Percentiles rank a stretch among this genome's conserved stretches.
These are phyloP conservation scores for Phytophthora citrophthora DNA, from an alignment of 352 stramenopile genomes.

Conservation along the genomic window DNA sequence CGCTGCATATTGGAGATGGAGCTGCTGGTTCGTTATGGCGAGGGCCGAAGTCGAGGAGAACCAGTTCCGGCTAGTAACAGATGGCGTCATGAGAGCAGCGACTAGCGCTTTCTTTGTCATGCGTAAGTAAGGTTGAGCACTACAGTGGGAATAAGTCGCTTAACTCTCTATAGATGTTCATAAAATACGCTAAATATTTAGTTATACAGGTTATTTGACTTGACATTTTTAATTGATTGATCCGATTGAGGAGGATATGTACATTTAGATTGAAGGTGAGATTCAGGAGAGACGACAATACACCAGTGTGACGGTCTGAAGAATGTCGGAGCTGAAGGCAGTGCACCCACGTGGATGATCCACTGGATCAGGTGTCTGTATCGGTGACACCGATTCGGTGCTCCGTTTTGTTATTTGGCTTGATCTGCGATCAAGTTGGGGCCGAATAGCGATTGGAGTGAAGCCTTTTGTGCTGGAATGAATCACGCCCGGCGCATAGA, in stretches of 20 bases:
- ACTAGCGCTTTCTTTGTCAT: slow-evolving; percentile 26
- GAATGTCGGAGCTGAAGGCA: slow-evolving; percentile 1
- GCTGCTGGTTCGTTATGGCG: slow-evolving; percentile 8
- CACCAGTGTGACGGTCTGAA: neutral
- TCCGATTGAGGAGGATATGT: neutral
- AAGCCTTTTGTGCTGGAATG: slow-evolving; percentile 5
- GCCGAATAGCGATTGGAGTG: neutral
- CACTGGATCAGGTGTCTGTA: neutral
- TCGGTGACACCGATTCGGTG: neutral
- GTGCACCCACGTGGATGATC: neutral
- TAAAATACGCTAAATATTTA: neutral
- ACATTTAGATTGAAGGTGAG: neutral
- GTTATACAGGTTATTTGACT: neutral
- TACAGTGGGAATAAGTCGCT: neutral
- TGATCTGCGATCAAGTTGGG: slow-evolving; percentile 23
- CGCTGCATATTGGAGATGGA: slow-evolving; percentile 25
- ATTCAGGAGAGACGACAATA: slow-evolving; percentile 3
- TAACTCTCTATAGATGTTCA: neutral
- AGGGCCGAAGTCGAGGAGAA: neutral
- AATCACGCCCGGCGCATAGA: neutral
- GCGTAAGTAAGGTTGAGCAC: neutral
- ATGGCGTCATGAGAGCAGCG: slow-evolving; percentile 19
- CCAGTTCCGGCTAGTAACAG: slow-evolving; percentile 24
- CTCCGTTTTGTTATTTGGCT: slow-evolving; percentile 3
- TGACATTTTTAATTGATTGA: neutral